Base-by-base conservation (phyloP, 345 rosid genomes). In the Eucalyptus erythrocorys region DNA sequence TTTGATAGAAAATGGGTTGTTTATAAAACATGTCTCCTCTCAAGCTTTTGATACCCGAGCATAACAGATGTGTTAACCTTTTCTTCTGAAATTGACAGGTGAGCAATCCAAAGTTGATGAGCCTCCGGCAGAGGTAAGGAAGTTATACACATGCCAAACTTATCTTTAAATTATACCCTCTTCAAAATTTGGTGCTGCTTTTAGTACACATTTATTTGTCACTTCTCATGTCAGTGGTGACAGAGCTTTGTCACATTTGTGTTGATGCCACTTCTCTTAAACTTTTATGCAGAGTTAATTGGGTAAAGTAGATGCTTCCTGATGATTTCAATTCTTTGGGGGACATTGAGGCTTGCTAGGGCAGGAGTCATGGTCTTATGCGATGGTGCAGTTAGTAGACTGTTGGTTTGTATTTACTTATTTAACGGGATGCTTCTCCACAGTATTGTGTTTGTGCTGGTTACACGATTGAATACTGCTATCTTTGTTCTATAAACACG, bases 81-180 rank as follows among this genome's bases (percentile, higher is more conserved):
- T 37, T 85, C 32, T n/a, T 82, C 34, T 53, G 85, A 37, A 40
- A 89, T 86, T 93, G 91, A 89, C 88, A 95, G 96, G 94, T 89
- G 97, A 95, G 89, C 94, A 93, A 87, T 90, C 95, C 88, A 94
- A 92, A 91, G 92, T 88, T 34, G 95, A 92, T 61, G 95, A 94
- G 88, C 88, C 91, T 88, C 92, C 89, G 89, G 92, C 90, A 45
- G 91, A 92, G 94, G 97, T 94, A 90, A 94, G 90, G 85, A 87
- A 80, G 49, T 89, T 40, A 22, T 40, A 76, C 3, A 76, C 84
- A 76, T 21, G 47, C 47, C 8, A 4, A 76, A 10, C 47, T 21
- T 11, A 21, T 76, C 47, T 40, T 76, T 76, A 40, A 40, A 21
- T 21, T 40, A 76, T 90, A 88, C 68, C 30, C 42, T 80, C 48